Percentiles rank a stretch among this genome's conserved stretches.
These are phyloP conservation scores for Thielaviopsis punctulata DNA, from an alignment of 2,329 filamentous ascomycete genomes.

Conservation along the genomic window DNA sequence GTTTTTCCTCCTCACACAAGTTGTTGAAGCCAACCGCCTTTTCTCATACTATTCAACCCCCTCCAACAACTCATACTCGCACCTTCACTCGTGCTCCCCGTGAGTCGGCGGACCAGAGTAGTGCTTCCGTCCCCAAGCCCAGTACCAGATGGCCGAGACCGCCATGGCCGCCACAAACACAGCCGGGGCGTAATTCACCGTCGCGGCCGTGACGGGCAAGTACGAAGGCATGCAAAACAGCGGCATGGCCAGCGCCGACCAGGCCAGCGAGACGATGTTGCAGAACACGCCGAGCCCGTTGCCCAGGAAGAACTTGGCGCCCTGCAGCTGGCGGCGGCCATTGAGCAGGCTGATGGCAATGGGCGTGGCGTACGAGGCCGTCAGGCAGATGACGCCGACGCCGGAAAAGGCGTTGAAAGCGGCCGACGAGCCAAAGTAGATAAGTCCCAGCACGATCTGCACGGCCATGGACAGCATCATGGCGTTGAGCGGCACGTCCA, in stretches of 20 bases:
- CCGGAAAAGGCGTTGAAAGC: conserved; percentile 60
- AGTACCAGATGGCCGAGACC: conserved; percentile 49
- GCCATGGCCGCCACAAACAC: conserved; percentile 51
- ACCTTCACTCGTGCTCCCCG: background rate
- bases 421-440: conserved; percentile 51
- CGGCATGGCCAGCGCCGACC: conserved; percentile 51
- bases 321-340: conserved; percentile 40
- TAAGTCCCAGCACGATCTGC: conserved; percentile 44
- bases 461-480: conserved; percentile 56
- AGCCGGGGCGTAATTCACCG: conserved; percentile 58
- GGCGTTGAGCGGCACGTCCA: conserved; percentile 51
- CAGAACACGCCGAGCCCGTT: conserved; percentile 35
- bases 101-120: conserved; percentile 44
- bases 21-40: background rate
- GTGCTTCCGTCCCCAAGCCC: conserved; percentile 51
- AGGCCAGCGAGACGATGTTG: conserved; percentile 48
- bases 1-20: background rate
- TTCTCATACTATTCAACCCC: background rate
- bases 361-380: conserved; percentile 49
- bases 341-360: conserved; percentile 46
- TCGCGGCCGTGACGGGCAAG: conserved; percentile 39
- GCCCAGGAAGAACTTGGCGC: conserved; percentile 44
- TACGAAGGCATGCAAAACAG: conserved; percentile 57
- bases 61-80: background rate
- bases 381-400: conserved; percentile 52